Evolutionary conservation across 768 basidiomycete genomes (phyloP), one percentile per base, ranked within the genome.

Genomic region (Leccinum longicurvipes): DNA sequence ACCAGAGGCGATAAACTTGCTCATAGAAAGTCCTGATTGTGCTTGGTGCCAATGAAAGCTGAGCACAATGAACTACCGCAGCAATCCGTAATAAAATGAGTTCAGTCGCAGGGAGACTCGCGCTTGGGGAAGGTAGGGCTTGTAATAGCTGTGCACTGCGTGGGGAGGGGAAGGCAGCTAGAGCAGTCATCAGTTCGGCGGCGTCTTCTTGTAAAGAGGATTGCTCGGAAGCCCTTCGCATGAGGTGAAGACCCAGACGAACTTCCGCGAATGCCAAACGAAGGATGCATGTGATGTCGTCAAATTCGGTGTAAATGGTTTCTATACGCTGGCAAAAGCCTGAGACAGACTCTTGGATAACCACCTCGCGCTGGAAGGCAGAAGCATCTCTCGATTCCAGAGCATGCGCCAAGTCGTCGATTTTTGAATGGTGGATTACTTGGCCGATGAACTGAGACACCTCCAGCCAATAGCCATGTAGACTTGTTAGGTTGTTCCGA

Each of bases 1-100:
- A 77, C 96, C 96, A 98, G 21, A 96, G 78, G n/a, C 84, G 78
- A 45, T 85, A 78, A 3, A 84, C 77, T 64, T 87, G 87, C 51
- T 89, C 86, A 62, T 90, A 93, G 11, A 77, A 69, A 6, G 63
- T 70, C 51, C 80, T 77, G 28, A 93, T 34, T 14, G 44, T 53
- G 27, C 23, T 44, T 21, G 57, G 50, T 34, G 59, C 24, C 4
- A 49, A 55, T 10, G 57, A 11, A 17, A 39, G 36, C 28, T 6
- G 69, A 32, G 12, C 60, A 53, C 12, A 82, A 39, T 69, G 58
- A 8, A 39, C 47, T 14, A 45, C 65, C 0, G 81, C 79, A 0
- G 82, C 73, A 28, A 90, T 61, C 14, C 62, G 69, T 32, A 87
- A 67, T 29, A 87, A 62, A 49, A 36, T 66, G 8, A 67, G 67